These are phyloP conservation scores for Rhodomyrtus psidioides DNA, from an alignment of 441 rosid species.

Conservation along the genomic window DNA sequence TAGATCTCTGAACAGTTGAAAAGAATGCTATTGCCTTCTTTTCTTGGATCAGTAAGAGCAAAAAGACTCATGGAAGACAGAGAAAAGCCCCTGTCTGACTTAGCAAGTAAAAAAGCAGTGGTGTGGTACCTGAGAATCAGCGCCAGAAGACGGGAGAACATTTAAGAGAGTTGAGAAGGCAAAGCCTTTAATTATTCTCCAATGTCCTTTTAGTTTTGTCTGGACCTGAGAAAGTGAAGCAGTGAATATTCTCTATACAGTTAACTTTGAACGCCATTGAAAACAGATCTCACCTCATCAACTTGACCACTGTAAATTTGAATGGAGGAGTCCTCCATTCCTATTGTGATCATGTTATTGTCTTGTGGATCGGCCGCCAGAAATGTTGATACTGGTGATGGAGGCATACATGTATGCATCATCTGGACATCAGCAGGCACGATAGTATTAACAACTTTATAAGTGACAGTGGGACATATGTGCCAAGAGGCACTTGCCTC, in stretches of 20 bases:
- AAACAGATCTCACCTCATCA: constrained; percentile 39
- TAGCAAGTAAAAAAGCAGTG: neutral
- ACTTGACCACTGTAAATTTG: no score
- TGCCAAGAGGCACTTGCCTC: neutral
- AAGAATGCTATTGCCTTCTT: no score
- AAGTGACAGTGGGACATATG: neutral
- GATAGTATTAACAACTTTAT: neutral
- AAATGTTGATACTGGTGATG: constrained; percentile 59
- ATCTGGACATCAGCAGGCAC: constrained; percentile 29
- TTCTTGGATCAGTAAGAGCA: neutral
- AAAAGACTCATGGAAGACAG: neutral
- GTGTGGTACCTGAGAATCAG: constrained; percentile 49
- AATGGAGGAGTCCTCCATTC: constrained; percentile 69
- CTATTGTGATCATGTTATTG: constrained; percentile 49
- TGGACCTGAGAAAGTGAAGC: constrained; percentile 33
- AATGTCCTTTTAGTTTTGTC: constrained; percentile 56
- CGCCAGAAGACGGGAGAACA: constrained; percentile 64
- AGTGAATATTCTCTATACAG: neutral
- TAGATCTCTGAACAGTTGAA: neutral
- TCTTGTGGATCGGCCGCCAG: constrained; percentile 69
- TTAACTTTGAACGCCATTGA: neutral
- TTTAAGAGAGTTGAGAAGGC: constrained; percentile 50
- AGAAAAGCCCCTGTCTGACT: neutral
- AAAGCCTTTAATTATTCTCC: constrained; percentile 69
- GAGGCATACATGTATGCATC: constrained; percentile 56